phyloP scores from a whole-genome alignment of 1,139 yeast species.

The Schizosaccharomyces versatilis region DNA sequence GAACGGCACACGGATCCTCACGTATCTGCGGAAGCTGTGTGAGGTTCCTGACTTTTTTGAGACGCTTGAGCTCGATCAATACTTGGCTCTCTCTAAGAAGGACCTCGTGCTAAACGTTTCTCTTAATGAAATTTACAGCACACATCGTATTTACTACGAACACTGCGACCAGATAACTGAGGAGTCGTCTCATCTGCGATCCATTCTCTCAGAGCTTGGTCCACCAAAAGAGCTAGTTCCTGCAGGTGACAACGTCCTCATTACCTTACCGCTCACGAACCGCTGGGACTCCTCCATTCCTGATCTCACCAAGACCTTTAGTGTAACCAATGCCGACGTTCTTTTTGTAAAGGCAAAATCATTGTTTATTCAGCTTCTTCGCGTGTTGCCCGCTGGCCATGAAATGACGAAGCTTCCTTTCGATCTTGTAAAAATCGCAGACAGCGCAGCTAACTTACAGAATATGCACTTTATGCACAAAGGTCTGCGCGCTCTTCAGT shows the following conservation, averaged over 20 bases:
- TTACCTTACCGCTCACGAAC: constrained; percentile 20
- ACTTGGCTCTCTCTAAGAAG: constrained; percentile 22
- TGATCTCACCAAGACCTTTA: constrained; percentile 17
- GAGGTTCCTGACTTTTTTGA: constrained; percentile 26
- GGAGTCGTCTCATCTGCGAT: constrained; percentile 16
- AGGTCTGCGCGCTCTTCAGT: constrained; percentile 21
- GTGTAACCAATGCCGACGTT: constrained; percentile 20
- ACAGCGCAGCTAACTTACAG: constrained; percentile 18
- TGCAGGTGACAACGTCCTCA: constrained; percentile 18
- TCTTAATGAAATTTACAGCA: constrained; percentile 21
- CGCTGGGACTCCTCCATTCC: constrained; percentile 23
- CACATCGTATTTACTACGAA: constrained; percentile 21
- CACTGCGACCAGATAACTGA: constrained; percentile 14
- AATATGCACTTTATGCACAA: constrained; percentile 19
- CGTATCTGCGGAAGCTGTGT: constrained; percentile 21
- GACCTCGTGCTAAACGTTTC: constrained; percentile 21
- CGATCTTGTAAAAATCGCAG: constrained; percentile 19
- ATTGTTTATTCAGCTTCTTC: constrained; percentile 20
- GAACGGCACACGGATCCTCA: constrained; percentile 19
- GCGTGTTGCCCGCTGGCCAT: constrained; percentile 20
- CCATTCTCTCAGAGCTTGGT: constrained; percentile 20
- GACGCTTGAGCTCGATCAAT: constrained; percentile 24
- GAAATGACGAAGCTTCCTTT: constrained; percentile 17
- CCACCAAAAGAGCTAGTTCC: constrained; percentile 19
- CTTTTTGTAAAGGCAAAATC: constrained; percentile 23